Base-by-base conservation (phyloP, 31 red algal species). In the Odonthalia washingtoniensis region DNA sequence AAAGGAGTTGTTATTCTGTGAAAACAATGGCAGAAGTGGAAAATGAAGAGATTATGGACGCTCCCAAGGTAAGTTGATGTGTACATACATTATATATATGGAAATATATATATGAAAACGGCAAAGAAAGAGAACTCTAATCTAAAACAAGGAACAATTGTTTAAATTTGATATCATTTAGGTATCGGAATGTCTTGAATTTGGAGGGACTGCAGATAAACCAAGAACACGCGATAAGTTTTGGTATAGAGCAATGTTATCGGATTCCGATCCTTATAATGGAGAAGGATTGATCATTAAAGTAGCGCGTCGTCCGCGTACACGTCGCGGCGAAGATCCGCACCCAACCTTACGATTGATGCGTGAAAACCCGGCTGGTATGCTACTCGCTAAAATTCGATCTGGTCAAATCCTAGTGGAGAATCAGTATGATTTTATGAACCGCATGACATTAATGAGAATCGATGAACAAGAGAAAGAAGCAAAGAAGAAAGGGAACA, bases 311-410 rank as follows among this genome's bases (percentile, higher is more conserved):
- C 77, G 87, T 34, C 87, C 87, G 34, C 87, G 87, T 34, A 82
- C 78, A n/a, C 76, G 87, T 63, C 77, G 78, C 44, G 77, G 67
- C n/a, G 77, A 81, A 38, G 87, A 90, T 45, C 87, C 87, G 33
- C 77, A 81, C 40, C 87, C 87, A 27, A 90, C 87, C 45, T 46
- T 90, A 17, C 87, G 87, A 27, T 45, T 90, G 0, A 82, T 90
- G 77, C 64, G 68, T 21, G 77, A 81, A 61, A 90, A 90, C 65
- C 87, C 87, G 3, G 44, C 28, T 5, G 87, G 87, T 32, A 90
- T 90, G 3, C 78, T 90, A 70, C 82, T 74, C 73, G 77, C 87
- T 26, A 90, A 90, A 33, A 68, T 90, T 3, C 81, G 82, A 65
- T 80, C 87, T 14, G 87, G 87, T 16, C 75, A 90, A 77, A 66